These are phyloP conservation scores for Periconia macrospinosa DNA, from an alignment of 2,329 filamentous ascomycete species.

Conservation along the genomic window DNA sequence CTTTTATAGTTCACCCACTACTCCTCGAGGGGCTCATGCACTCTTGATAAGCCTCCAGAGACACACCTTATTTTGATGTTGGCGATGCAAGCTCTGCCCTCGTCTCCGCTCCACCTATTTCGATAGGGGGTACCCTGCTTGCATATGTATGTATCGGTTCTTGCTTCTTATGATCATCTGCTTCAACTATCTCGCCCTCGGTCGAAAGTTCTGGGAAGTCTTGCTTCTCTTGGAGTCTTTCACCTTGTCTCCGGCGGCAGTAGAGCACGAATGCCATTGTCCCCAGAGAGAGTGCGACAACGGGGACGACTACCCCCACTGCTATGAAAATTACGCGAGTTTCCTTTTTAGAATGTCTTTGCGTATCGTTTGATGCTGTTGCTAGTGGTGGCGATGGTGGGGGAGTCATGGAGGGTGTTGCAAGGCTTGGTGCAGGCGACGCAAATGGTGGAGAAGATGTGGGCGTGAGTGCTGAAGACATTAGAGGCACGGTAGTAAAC, in stretches of 20 bases:
- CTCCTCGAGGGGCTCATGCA: background rate
- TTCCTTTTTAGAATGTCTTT: conserved; percentile 1
- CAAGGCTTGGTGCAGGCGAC: background rate
- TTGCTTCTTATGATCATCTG: background rate
- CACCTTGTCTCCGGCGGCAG: background rate
- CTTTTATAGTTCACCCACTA: background rate
- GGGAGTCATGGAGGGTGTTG: background rate
- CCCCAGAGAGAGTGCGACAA: conserved; percentile 7
- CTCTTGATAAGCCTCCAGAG: background rate
- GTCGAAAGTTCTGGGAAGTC: background rate
- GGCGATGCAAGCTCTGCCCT: background rate
- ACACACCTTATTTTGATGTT: background rate
- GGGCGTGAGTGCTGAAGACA: background rate
- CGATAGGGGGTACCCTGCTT: background rate
- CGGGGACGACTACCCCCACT: conserved; percentile 8
- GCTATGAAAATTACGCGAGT: conserved; percentile 7
- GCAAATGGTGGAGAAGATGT: background rate
- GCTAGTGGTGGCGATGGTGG: background rate
- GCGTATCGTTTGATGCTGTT: background rate
- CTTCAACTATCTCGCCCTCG: background rate
- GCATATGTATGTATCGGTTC: background rate
- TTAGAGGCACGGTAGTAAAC: background rate
- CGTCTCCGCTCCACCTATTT: background rate
- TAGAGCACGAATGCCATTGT: conserved; percentile 7
- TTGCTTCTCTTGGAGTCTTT: background rate